Base-by-base conservation (phyloP, 2,329 filamentous ascomycete species). In the Cladosporium sp. region DNA sequence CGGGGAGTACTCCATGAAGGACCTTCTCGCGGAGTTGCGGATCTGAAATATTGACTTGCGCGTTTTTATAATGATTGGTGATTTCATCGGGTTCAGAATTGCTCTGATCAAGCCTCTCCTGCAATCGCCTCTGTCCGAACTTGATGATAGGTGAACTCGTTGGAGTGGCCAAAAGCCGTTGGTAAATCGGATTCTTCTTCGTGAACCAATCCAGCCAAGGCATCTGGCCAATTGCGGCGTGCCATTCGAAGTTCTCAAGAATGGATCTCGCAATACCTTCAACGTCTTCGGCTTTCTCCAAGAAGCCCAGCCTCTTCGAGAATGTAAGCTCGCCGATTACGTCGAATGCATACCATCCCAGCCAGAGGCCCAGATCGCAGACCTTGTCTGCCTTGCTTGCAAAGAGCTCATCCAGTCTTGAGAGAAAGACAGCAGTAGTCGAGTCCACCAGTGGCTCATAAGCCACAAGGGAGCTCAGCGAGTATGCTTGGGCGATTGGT, bases 331-430 rank as follows among this genome's bases (percentile, higher is more conserved):
- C 69, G 3, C 88, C 88, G 63, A 92, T 91, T 17, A 91, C 88
- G 68, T 92, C 89, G 67, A 92, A 92, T 0, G 89, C 89, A 64
- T 89, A 91, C 69, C 87, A 92, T 68, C 92, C 89, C 59, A 92
- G 76, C 89, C 88, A 92, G 56, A 81, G 78, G 7, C 84, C 83
- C 43, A 90, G 85, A 66, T 89, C 83, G 65, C 86, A 88, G 20
- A 75, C 74, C 19, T 65, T 64, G n/a, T 74, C 72, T 8, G 74
- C 75, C 65, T 91, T 84, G 4, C 80, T 47, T n/a, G 25, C 80
- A 20, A 75, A 79, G 68, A 47, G 43, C 25, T 80, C 66, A 49
- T 74, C 76, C 43, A 78, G 69, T n/a, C 78, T 73, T 12, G 80
- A 79, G 7, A 93, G 62, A 69, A 91, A 92, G 3, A 89, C 73